Base-by-base conservation (phyloP, 75 land plant genomes). In the Pinus taeda region DNA sequence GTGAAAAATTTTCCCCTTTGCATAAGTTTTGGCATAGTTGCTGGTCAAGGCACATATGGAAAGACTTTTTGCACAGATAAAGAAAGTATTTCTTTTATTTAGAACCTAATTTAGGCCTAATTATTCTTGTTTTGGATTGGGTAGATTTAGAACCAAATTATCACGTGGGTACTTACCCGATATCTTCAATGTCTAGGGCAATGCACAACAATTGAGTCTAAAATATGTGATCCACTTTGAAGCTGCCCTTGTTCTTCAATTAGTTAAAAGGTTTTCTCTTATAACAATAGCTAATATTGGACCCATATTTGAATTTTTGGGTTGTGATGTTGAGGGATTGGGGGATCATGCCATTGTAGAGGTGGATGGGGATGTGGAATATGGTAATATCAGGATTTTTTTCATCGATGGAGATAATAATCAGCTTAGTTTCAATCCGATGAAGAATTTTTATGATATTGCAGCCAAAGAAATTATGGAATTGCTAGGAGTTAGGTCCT, bases 201-300 rank as follows among this genome's bases (percentile, higher is more conserved):
- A 37, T 15, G 42, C 83, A 30, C 78, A 77, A 42, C 30, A 26
- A 63, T 15, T 37, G 45, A 66, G 74, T n/a, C 45, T 84, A 69
- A 73, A 57, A 37, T 80, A 83, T 67, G 61, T 82, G 3, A 77
- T 73, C 20, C 45, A 70, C 53, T 6, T 77, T n/a, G 97, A 94
- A 18, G 97, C 99, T 3, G 24, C 78, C 0, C 89, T 93, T 18
- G 79, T 83, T 57, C 65, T 79, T 82, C 55, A 78, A 15, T 83
- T 88, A 59, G 83, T 89, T 59, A 86, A 79, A 60, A 72, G 93
- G 61, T 97, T 97, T 77, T 98, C 97, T 15, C 99, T 98, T 2
- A 98, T 98, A 71, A 97, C 98, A 66, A 90, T 97, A 37, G 98
- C 99, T 57, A 97, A 97, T 78, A 89, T 97, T 57, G 99, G 99